Base-by-base conservation (phyloP, 768 basidiomycete species). In the Lactarius hengduanensis region DNA sequence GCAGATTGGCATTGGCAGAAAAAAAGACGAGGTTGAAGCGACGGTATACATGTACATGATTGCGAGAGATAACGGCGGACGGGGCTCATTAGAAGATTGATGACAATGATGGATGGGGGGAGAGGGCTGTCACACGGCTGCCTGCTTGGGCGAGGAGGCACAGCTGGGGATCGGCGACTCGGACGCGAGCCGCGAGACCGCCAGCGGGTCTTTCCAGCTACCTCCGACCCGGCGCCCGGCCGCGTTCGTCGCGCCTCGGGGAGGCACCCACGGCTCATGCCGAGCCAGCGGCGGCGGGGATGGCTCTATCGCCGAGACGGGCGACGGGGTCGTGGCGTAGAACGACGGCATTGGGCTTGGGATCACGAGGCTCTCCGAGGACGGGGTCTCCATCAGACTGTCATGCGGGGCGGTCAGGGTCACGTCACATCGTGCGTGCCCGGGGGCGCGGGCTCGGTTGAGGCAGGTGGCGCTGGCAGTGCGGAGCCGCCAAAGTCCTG, bases 161-260 rank as follows among this genome's bases (percentile, higher is more conserved):
- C 62, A 59, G 5, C 66, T 63, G 2, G 62, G 41, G 38, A 56
- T 47, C 16, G 57, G 66, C 8, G 62, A 67, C 34, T 10, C 34
- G 34, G 34, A 10, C 1, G 57, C 57, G 13, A 56, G 34, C 0
- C 53, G 58, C 22, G 62, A 56, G 32, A 67, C 34, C 11, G 28
- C 61, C 41, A 63, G 4, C 28, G 65, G 68, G 5, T 59, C 43
- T 34, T 61, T 56, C 67, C 70, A 70, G 26, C 7, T 69, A 0
- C 70, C 68, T 20, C 61, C 70, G 34, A 70, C 70, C 2, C 62
- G 67, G 1, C 64, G 64, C 15, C 32, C 18, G 20, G 54, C 36
- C 4, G 61, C 26, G 9, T 66, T 69, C 30, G 61, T 45, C 16
- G 68, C 68, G 16, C 64, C 64, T 3, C 61, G 30, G 15, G 64